A percentile compares a stretch with the other conserved stretches of the same genome.
Conservation (phyloP, 2,329 filamentous ascomycete species). For the Stachybotrys elegans region DNA sequence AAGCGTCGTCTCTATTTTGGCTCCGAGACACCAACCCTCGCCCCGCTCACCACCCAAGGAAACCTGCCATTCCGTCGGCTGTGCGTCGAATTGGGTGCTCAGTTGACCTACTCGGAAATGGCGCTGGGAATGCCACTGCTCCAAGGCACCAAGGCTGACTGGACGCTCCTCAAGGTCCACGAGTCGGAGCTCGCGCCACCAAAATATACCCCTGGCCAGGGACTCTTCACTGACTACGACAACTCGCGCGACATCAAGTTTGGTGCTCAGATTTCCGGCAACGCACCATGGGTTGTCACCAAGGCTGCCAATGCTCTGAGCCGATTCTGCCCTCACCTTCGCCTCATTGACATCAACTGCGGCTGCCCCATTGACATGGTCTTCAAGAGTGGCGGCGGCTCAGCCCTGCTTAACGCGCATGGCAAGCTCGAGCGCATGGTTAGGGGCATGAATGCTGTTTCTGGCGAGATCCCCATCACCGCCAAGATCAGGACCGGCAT, state of each 20-base stretch:
- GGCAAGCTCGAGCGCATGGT: constrained; percentile 92
- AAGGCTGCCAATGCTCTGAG: constrained; percentile 83
- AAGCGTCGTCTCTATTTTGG: constrained; percentile 94
- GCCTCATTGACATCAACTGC: constrained; percentile 92
- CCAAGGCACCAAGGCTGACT: constrained; percentile 86
- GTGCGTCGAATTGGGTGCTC: constrained; percentile 81
- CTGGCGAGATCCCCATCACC: constrained; percentile 84
- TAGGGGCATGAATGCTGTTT: constrained; percentile 92
- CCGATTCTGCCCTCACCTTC: constrained; percentile 72
- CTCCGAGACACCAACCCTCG: constrained; percentile 86
- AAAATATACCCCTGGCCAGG: constrained; percentile 49
- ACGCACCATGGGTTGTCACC: constrained; percentile 84
- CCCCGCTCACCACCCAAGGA: constrained; percentile 91
- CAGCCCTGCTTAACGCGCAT: constrained; percentile 81
- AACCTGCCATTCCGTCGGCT: constrained; percentile 92
- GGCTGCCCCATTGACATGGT: constrained; percentile 96
- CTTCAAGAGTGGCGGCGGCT: constrained; percentile 81
- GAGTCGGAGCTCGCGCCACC: constrained; percentile 74
- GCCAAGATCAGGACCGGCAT: constrained; percentile 94
- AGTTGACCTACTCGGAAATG: constrained; percentile 98
- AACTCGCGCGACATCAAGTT: constrained; percentile 81
- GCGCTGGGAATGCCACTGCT: constrained; percentile 86
- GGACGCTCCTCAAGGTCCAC: constrained; percentile 92
- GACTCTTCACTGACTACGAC: constrained; percentile 70
- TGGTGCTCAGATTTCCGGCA: constrained; percentile 87